A percentile compares a stretch with the other conserved stretches of the same genome.
These are phyloP conservation scores for Verbena officinalis DNA, from an alignment of 257 asterid genomes.

Conservation along the genomic window DNA sequence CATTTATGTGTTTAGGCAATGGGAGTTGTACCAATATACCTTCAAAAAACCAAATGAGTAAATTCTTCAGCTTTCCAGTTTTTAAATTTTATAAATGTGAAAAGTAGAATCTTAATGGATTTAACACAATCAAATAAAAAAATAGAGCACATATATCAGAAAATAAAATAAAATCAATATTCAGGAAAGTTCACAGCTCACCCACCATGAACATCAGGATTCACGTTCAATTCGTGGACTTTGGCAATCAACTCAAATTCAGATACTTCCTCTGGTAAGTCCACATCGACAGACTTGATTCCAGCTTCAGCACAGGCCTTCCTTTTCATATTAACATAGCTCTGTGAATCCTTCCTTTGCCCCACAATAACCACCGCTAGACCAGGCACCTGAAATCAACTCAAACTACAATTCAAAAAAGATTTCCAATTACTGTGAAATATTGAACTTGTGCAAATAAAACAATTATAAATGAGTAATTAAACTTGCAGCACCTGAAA, in stretches of 20 bases:
- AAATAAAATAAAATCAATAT: conserved; percentile 3
- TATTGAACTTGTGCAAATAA: background rate
- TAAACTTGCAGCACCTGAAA: background rate
- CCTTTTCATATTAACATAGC: conserved; percentile 93
- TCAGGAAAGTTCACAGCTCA: too few relatives aligned
- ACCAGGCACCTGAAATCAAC: conserved; percentile 81
- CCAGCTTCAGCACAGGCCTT: conserved; percentile 95
- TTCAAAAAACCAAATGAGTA: conserved; percentile 36
- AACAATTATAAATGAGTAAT: conserved; percentile 1
- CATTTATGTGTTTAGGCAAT: conserved; percentile 86
- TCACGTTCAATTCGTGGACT: conserved; percentile 78
- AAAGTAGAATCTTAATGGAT: too few relatives aligned
- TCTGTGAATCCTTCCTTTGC: conserved; percentile 86
- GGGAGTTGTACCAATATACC: conserved; percentile 97
- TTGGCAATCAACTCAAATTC: conserved; percentile 75
- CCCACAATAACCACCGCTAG: conserved; percentile 97
- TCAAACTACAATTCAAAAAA: background rate
- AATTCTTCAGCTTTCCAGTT: background rate
- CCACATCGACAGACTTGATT: conserved; percentile 74
- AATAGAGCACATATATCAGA: background rate
- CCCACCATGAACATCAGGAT: conserved; percentile 93
- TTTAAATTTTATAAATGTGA: background rate
- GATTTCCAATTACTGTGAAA: conserved; percentile 11
- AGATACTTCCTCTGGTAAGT: conserved; percentile 81
- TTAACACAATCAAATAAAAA: background rate